These are phyloP conservation scores for Camillea tinctor DNA, from an alignment of 2,329 filamentous ascomycete genomes.

Conservation along the genomic window DNA sequence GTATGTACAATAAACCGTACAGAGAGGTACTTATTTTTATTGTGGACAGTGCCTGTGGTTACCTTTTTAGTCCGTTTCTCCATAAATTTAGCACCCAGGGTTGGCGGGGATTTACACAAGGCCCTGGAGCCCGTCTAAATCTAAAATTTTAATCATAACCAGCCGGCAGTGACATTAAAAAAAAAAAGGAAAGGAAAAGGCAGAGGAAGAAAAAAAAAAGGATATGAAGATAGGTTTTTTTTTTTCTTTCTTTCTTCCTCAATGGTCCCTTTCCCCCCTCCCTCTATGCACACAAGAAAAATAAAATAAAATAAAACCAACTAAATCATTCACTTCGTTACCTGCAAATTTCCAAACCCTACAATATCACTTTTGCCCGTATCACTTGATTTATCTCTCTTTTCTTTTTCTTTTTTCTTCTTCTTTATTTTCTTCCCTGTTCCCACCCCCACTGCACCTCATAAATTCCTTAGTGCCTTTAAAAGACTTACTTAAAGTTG, in stretches of 20 bases:
- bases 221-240: too few relatives aligned
- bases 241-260: neutral
- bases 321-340: conserved; percentile 17
- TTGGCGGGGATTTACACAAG: neutral
- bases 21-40: too few relatives aligned
- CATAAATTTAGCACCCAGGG: neutral
- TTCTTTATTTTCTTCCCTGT: neutral
- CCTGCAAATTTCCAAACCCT: conserved; percentile 19
- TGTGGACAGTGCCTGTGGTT: too few relatives aligned
- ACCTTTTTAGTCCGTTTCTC: neutral
- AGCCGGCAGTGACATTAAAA: conserved; percentile 7
- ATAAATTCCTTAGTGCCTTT: neutral
- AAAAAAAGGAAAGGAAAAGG: conserved; percentile 7
- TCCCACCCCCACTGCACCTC: neutral
- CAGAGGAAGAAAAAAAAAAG: conserved; percentile 8
- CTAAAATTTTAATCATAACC: neutral
- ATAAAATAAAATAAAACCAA: conserved; percentile 17
- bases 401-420: conserved; percentile 3
- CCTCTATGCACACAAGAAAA: conserved; percentile 8
- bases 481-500: neutral
- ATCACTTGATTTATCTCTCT: conserved; percentile 10
- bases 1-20: neutral
- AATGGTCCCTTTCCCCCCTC: conserved; percentile 1
- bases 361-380: conserved; percentile 10
- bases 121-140: neutral